Evolutionary conservation across 2,329 filamentous ascomycete species (phyloP).

Genomic region (Basipetospora chlamydospora): DNA sequence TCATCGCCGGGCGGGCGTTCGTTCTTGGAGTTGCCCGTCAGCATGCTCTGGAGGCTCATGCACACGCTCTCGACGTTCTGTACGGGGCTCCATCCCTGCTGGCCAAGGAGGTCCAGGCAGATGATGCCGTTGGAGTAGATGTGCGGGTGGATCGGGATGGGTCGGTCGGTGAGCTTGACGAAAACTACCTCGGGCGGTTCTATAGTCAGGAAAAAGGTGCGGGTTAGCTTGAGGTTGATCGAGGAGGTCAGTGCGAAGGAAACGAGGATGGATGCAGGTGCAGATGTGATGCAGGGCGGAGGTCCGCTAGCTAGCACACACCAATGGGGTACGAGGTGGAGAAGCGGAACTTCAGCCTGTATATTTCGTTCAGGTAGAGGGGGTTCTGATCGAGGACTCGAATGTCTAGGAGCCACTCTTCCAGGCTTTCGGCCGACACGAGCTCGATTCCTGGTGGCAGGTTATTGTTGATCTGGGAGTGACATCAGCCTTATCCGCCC

Average conservation of each 20-base stretch:
- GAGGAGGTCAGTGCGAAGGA: neutral
- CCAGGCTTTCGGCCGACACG: conserved; percentile 65
- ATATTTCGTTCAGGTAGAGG: conserved; percentile 66
- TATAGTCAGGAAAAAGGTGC: conserved; percentile 20
- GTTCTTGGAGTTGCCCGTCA: conserved; percentile 85
- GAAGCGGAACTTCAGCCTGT: conserved; percentile 80
- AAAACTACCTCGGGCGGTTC: conserved; percentile 95
- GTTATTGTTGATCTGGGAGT: conserved; percentile 34
- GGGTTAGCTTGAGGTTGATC: neutral
- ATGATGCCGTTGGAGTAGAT: conserved; percentile 99
- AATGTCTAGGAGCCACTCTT: conserved; percentile 89
- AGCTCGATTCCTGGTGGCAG: conserved; percentile 61
- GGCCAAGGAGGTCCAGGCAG: conserved; percentile 81
- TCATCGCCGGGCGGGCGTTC: conserved; percentile 83
- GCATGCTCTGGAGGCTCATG: conserved; percentile 96
- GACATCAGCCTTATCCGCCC: neutral
- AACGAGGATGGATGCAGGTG: neutral
- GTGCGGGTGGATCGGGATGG: conserved; percentile 89
- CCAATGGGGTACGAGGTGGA: conserved; percentile 78
- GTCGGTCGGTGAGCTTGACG: conserved; percentile 45
- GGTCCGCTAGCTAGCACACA: too few species aligned
- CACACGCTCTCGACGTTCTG: conserved; percentile 95
- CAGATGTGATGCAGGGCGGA: neutral
- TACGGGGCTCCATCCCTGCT: conserved; percentile 86
- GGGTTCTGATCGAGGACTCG: conserved; percentile 81